A percentile compares a stretch with the other conserved stretches of the same genome.
Conservation (phyloP, 75 land plant species). For the Cunninghamia lanceolata region DNA sequence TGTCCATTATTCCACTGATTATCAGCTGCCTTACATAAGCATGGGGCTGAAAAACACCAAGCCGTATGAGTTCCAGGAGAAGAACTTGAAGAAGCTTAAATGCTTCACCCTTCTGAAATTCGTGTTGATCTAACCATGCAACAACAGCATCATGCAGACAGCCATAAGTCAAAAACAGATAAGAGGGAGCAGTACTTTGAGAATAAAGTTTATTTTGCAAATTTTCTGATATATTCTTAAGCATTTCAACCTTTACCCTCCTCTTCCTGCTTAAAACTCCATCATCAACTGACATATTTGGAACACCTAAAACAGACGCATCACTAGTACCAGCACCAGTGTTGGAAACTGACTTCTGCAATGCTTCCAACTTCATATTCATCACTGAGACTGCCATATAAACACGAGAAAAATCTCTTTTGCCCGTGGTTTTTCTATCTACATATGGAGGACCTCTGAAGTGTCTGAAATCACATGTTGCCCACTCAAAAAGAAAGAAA, state of each 20-base stretch:
- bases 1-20: conserved; percentile 88
- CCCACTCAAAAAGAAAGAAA: conserved; percentile 94
- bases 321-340: conserved; percentile 7
- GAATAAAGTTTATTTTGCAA: background rate
- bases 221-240: conserved; percentile 15
- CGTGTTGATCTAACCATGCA: conserved; percentile 99
- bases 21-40: conserved; percentile 93
- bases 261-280: conserved; percentile 12
- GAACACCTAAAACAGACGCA: conserved; percentile 8
- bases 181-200: conserved; percentile 9
- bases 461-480: conserved; percentile 91
- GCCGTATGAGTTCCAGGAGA: conserved; percentile 62
- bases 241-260: conserved; percentile 10
- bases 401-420: conserved; percentile 71
- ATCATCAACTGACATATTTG: conserved; percentile 10
- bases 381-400: conserved; percentile 75
- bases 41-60: conserved; percentile 76
- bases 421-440: conserved; percentile 41
- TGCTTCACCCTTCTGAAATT: conserved; percentile 57
- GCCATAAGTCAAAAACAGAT: conserved; percentile 56
- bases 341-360: conserved; percentile 15
- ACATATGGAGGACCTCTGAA: conserved; percentile 34
- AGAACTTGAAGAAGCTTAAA: conserved; percentile 70
- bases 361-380: conserved; percentile 47
- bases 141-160: conserved; percentile 86